Conservation (phyloP, 140 eudicot genomes). For the Oenanthe javanica region DNA sequence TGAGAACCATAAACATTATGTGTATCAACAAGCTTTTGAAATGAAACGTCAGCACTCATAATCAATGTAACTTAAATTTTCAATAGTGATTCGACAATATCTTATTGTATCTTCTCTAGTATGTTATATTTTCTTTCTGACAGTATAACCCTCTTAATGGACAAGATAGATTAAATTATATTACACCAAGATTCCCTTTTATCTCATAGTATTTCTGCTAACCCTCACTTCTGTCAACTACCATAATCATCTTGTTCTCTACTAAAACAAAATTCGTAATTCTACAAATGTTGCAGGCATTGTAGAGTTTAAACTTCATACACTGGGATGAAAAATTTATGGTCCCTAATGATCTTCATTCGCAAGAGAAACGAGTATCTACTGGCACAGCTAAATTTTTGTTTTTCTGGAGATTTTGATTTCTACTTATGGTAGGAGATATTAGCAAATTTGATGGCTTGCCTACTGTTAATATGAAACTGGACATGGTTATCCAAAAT, state of each 20-base stretch:
- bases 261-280: background rate
- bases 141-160: background rate
- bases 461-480: background rate
- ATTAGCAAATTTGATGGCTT: background rate
- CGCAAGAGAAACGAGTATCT: background rate
- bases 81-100: background rate
- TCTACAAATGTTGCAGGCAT: background rate
- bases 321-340: background rate
- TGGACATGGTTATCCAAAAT: background rate
- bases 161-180: background rate
- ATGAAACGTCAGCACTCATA: background rate
- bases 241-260: background rate
- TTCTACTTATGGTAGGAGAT: background rate
- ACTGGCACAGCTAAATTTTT: background rate
- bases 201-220: background rate
- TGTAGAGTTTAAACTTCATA: background rate
- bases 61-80: background rate
- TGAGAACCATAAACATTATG: background rate
- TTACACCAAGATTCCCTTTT: background rate
- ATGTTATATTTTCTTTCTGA: background rate
- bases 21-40: background rate
- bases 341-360: background rate
- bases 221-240: background rate
- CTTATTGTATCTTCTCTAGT: background rate
- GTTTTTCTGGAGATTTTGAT: background rate